Evolutionary conservation across 768 basidiomycete genomes (phyloP).

Genomic region (Lactarius hengduanensis): DNA sequence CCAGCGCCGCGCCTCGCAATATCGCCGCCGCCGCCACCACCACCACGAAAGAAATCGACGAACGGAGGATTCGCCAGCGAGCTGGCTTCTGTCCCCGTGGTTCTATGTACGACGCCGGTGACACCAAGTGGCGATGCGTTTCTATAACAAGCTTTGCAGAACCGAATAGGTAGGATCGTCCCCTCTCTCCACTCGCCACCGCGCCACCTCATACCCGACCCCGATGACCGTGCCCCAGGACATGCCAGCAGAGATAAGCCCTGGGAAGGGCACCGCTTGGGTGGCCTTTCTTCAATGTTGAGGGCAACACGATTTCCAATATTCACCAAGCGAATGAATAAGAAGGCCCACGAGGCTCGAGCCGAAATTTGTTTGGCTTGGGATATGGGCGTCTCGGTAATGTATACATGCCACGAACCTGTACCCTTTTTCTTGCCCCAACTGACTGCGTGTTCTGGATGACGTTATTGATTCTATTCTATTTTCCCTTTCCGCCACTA

Average conservation of each 20-base stretch:
- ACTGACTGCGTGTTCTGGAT: neutral
- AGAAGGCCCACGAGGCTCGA: neutral
- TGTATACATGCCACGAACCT: neutral
- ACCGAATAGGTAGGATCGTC: neutral
- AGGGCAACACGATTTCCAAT: neutral
- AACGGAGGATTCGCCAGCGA: neutral
- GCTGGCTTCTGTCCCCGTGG: neutral
- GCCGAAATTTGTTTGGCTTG: neutral
- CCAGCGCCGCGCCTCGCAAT: neutral
- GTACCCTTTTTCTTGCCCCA: neutral
- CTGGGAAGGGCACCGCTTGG: neutral
- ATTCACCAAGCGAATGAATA: neutral
- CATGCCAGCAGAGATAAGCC: neutral
- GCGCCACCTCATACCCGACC: neutral
- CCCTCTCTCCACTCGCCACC: neutral
- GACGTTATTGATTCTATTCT: neutral
- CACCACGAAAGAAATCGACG: neutral
- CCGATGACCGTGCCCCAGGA: neutral
- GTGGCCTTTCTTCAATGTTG: neutral
- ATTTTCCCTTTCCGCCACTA: neutral
- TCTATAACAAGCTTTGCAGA: neutral
- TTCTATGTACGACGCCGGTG: neutral
- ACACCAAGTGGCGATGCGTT: neutral
- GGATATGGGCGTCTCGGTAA: neutral
- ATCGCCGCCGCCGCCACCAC: neutral